Conservation (phyloP, 176 grass and related monocot species). For the Zizania latifolia region DNA sequence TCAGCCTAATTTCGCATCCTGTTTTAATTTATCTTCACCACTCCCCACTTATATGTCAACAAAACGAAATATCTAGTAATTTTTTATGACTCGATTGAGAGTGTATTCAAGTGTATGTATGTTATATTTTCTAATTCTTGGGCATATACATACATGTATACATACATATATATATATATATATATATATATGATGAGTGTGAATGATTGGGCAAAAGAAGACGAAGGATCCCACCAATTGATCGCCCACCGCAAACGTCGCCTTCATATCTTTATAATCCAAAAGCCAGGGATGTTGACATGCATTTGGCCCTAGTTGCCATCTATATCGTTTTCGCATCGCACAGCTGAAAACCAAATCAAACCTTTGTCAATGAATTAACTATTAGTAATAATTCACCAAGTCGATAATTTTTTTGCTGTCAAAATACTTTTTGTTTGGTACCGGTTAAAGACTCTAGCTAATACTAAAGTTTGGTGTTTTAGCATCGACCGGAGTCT, state of each 20-base stretch:
- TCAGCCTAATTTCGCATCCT: no score
- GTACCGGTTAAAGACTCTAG: no score
- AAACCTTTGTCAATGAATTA: no score
- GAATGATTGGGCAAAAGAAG: conserved; percentile 12
- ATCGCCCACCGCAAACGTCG: conserved; percentile 35
- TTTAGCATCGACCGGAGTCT: no score
- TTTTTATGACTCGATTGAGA: not conserved
- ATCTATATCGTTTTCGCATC: not conserved
- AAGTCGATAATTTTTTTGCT: no score
- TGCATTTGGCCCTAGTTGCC: conserved; percentile 3
- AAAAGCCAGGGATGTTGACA: conserved; percentile 40
- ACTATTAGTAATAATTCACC: no score
- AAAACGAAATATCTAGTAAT: not conserved
- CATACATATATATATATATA: no score
- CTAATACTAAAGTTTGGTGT: no score
- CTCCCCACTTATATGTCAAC: not conserved
- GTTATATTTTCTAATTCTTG: not conserved
- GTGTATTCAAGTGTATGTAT: not conserved
- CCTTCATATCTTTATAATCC: conserved; percentile 32
- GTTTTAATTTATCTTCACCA: not conserved
- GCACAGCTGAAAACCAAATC: no score
- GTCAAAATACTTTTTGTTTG: no score
- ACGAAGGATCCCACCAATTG: not conserved
- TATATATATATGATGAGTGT: not conserved
- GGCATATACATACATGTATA: no score